Base-by-base conservation (phyloP, 306 rosid genomes). In the Vachellia collinsii region DNA sequence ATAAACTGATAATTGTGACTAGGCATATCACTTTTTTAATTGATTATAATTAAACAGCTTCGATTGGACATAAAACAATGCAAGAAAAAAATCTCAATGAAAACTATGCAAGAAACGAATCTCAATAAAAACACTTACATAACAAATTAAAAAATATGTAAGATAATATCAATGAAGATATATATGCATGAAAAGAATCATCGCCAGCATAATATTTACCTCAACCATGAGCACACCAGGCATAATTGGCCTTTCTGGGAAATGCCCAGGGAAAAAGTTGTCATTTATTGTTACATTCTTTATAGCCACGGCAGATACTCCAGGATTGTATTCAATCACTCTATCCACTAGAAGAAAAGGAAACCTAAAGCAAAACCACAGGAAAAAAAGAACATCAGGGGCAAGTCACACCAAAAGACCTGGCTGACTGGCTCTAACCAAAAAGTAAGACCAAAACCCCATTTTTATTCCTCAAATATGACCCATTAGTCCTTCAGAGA, bases 151-250 rank as follows among this genome's bases (percentile, higher is more conserved):
- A 19, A 19, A 12, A 19, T 20, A 16, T 29, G 37, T 16, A 7
- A 36, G 70, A 62, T 63, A 63, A 36, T 59, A 9, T 4, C 6
- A 23, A 22, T 11, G 3, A 58, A 23, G 22, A 58, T n/a, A 58
- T 4, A 19, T 36, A 17, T 22, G n/a, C 25, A 68, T 19, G 64
- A 53, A 71, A 63, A 37, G 43, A 25, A 69, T 11, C 16, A 59
- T 29, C 19, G 50, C 16, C 12, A 44, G 38, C 63, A 16, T 42
- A 38, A 65, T 72, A 6, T 37, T 51, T 82, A 94, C 98, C 98
- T 94, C 98, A 82, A 94, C 84, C 93, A 91, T 90, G 67, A 94
- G 97, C 88, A 94, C 98, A 72, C 98, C 97, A 56, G 98, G 98
- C 97, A 95, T 93, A 59, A 93, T 95, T 4, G 99, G 99, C 77